Percentiles rank a stretch among this genome's conserved stretches.
These are phyloP conservation scores for Phytophthora meadii DNA, from an alignment of 352 stramenopile species.

Conservation along the genomic window DNA sequence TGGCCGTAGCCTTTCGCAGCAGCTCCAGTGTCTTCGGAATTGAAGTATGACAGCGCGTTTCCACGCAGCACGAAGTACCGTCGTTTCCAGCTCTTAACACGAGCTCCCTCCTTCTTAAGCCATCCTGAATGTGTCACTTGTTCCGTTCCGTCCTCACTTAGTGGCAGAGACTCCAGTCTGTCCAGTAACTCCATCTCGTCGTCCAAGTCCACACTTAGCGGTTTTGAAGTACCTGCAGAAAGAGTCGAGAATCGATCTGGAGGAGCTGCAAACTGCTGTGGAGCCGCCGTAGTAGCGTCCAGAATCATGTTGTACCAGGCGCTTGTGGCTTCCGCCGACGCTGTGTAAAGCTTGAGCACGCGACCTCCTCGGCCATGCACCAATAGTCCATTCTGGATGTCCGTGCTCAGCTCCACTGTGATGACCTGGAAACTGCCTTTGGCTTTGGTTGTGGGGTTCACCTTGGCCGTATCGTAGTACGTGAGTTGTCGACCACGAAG, in stretches of 20 bases:
- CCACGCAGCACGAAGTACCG: constrained; percentile 83
- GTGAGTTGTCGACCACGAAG: constrained; percentile 79
- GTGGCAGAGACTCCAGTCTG: constrained; percentile 58
- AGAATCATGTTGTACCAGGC: constrained; percentile 82
- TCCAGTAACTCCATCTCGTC: constrained; percentile 63
- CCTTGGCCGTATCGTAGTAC: constrained; percentile 82
- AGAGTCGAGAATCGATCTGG: constrained; percentile 55
- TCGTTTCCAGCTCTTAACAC: constrained; percentile 85
- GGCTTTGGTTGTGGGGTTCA: constrained; percentile 66
- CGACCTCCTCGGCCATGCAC: constrained; percentile 81
- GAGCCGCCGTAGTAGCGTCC: constrained; percentile 50
- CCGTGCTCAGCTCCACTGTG: constrained; percentile 79
- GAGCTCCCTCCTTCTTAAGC: constrained; percentile 81
- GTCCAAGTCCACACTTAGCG: constrained; percentile 43
- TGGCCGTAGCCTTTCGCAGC: constrained; percentile 85
- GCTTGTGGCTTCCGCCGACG: constrained; percentile 71
- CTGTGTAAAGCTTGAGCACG: constrained; percentile 90
- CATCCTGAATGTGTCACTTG: constrained; percentile 79
- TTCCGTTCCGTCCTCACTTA: constrained; percentile 47
- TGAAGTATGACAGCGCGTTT: constrained; percentile 85
- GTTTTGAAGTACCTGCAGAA: constrained; percentile 29
- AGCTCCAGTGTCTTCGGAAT: constrained; percentile 75
- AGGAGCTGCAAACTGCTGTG: constrained; percentile 30
- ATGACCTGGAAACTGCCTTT: constrained; percentile 88
- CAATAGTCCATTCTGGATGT: constrained; percentile 85